phyloP scores from a whole-genome alignment of 371 early-diverging fungal genomes.

The Sporodiniella umbellata region DNA sequence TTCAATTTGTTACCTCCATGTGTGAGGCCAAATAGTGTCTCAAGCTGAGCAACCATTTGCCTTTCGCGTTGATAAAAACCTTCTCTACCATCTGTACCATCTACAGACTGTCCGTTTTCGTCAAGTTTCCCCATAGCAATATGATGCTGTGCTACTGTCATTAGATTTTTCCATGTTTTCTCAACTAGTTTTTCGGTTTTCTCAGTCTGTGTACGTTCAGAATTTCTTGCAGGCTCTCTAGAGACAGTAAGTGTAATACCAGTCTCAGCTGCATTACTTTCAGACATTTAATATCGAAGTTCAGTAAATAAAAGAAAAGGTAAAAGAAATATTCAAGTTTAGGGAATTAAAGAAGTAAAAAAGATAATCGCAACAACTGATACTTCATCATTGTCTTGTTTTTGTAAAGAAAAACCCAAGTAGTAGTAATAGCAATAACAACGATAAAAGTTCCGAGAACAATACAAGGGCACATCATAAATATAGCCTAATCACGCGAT shows the following conservation, averaged over 20 bases:
- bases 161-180: slow-evolving; percentile 17
- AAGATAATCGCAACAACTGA: background rate
- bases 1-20: slow-evolving; percentile 12
- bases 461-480: too few species aligned
- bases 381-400: too few species aligned
- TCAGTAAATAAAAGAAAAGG: background rate
- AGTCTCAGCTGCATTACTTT: background rate
- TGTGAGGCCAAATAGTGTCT: slow-evolving; percentile 18
- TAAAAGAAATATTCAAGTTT: background rate
- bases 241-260: background rate
- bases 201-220: background rate
- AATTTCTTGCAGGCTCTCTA: too few species aligned
- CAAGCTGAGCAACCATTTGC: slow-evolving; percentile 20
- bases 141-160: slow-evolving; percentile 20
- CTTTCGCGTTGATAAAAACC: slow-evolving; percentile 24
- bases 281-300: background rate
- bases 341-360: background rate
- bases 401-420: background rate
- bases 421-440: too few species aligned
- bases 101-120: background rate
- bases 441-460: too few species aligned
- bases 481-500: too few species aligned
- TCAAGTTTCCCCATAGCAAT: slow-evolving; percentile 1
- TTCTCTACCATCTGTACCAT: slow-evolving; percentile 3
- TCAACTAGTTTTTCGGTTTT: slow-evolving; percentile 16